Conservation (phyloP, 2,329 filamentous ascomycete genomes). For the Lasiodiplodia theobromae region DNA sequence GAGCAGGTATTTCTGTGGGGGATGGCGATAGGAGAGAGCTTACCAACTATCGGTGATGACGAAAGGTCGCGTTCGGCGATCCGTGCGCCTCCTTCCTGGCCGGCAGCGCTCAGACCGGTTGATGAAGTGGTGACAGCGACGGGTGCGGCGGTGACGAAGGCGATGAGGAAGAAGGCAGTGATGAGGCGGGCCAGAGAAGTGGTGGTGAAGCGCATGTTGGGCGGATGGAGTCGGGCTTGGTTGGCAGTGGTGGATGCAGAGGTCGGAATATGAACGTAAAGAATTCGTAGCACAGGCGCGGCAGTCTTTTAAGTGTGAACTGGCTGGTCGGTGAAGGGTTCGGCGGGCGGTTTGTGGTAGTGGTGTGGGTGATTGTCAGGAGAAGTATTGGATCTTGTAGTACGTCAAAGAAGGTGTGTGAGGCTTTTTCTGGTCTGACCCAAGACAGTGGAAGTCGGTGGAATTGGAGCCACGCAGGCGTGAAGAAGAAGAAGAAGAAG, state of each 20-base stretch:
- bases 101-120: neutral
- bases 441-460: neutral
- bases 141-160: conserved; percentile 13
- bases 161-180: neutral
- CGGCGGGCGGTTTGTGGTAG: neutral
- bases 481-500: neutral
- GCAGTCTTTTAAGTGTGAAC: neutral
- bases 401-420: conserved; percentile 5
- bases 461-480: neutral
- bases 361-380: conserved; percentile 22
- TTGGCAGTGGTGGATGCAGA: neutral
- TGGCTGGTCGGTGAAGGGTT: conserved; percentile 6
- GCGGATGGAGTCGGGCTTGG: neutral
- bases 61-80: conserved; percentile 20
- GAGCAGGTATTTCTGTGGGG: neutral
- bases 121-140: neutral
- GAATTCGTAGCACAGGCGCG: neutral
- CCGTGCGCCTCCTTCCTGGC: conserved; percentile 9
- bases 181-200: neutral
- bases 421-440: conserved; percentile 8
- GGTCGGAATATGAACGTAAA: neutral
- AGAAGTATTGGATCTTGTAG: conserved; percentile 25
- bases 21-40: conserved; percentile 9
- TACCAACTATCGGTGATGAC: conserved; percentile 13
- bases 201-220: conserved; percentile 11